These are phyloP conservation scores for Diaporthe sp. DNA, from an alignment of 2,329 filamentous ascomycete genomes.

Conservation along the genomic window DNA sequence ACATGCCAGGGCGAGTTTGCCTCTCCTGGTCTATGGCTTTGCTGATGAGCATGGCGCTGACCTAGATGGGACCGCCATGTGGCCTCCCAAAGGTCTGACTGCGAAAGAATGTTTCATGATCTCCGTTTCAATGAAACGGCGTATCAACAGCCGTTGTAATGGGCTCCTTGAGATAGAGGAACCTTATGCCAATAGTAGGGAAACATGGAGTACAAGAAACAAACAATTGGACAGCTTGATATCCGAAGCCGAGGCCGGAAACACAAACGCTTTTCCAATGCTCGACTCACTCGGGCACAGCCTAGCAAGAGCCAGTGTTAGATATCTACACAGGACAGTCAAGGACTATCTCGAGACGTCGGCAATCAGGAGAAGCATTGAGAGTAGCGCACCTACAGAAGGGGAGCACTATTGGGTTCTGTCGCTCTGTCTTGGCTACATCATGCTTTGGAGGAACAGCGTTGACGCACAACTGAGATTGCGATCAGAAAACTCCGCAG, in stretches of 20 bases:
- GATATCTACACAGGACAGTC: not conserved
- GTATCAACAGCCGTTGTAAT: not conserved
- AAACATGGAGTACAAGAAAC: not conserved
- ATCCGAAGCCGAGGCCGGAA: not conserved
- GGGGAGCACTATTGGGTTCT: not conserved
- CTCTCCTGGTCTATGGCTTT: not conserved
- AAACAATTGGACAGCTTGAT: not conserved
- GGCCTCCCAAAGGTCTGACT: not conserved
- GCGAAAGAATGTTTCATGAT: not conserved
- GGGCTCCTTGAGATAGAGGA: not conserved
- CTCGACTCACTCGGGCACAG: not conserved
- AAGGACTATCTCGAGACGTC: not conserved
- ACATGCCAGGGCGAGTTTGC: accelerated
- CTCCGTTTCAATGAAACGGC: not conserved
- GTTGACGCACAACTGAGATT: not conserved
- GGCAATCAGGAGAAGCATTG: not conserved
- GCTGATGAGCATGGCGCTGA: not conserved
- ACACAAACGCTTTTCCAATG: not conserved
- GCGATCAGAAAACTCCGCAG: too few relatives aligned
- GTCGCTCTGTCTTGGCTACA: not conserved
- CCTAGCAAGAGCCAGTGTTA: not conserved
- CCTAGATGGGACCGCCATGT: not conserved
- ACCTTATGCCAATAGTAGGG: not conserved
- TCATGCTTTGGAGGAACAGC: not conserved
- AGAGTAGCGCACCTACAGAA: not conserved